These are phyloP conservation scores for Talaromyces islandicus DNA, from an alignment of 2,329 filamentous ascomycete species.

Conservation along the genomic window DNA sequence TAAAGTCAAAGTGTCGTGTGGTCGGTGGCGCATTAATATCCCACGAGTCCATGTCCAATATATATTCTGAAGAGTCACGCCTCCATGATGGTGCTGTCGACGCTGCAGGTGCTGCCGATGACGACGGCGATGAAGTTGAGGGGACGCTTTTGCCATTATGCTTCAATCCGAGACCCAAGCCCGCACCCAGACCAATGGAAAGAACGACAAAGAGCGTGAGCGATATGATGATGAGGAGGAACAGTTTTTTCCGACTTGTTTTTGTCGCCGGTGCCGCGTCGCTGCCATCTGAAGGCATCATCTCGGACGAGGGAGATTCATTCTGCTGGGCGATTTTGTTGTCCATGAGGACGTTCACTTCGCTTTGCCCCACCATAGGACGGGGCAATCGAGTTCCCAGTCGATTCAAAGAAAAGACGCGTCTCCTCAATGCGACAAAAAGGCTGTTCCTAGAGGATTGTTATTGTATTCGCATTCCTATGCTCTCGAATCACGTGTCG, in stretches of 20 bases:
- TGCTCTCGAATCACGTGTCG: background rate
- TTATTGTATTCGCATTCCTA: background rate
- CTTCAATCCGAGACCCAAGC: constrained; percentile 15
- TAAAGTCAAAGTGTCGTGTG: constrained; percentile 15
- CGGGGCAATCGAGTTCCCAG: background rate
- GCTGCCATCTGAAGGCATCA: background rate
- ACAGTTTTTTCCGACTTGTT: background rate
- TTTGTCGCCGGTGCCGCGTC: background rate
- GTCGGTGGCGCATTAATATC: constrained; percentile 16
- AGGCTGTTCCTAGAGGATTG: background rate
- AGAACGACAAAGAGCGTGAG: constrained; percentile 5
- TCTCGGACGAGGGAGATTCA: background rate
- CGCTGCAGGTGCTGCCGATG: background rate
- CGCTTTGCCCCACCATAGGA: background rate
- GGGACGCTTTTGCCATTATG: constrained; percentile 8
- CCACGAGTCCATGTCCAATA: constrained; percentile 14
- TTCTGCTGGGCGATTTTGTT: background rate
- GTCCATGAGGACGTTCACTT: background rate
- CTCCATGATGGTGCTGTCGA: constrained; percentile 10
- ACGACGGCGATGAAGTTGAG: background rate
- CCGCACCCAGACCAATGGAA: constrained; percentile 14
- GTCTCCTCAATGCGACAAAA: background rate
- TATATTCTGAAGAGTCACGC: constrained; percentile 12
- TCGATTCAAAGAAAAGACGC: background rate
- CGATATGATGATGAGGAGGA: background rate